These are phyloP conservation scores for Pleurotus eryngii DNA, from an alignment of 768 basidiomycete genomes.

Conservation along the genomic window DNA sequence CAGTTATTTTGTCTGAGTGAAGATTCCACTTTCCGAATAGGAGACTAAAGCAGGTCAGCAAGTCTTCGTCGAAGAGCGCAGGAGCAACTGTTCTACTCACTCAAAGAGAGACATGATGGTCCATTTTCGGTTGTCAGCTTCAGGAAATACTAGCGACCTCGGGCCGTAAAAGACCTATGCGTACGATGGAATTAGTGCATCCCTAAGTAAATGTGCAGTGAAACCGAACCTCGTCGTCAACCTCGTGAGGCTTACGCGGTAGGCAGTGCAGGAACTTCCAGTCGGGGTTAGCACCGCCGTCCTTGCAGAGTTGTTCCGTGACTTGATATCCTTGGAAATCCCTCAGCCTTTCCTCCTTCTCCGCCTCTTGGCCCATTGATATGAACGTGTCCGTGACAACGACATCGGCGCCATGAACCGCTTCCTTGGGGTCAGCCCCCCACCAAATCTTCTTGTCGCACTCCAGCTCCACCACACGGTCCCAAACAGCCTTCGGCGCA, in stretches of 20 bases:
- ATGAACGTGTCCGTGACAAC: constrained; percentile 99
- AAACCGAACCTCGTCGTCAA: constrained; percentile 80
- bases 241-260: constrained; percentile 89
- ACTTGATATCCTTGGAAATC: constrained; percentile 95
- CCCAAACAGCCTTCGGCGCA: constrained; percentile 73
- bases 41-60: constrained; percentile 20
- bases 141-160: constrained; percentile 84
- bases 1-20: neutral
- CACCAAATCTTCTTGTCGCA: constrained; percentile 74
- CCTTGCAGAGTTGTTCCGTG: constrained; percentile 79
- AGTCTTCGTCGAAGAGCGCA: no score
- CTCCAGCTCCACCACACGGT: constrained; percentile 69
- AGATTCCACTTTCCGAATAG: constrained; percentile 50
- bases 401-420: constrained; percentile 87
- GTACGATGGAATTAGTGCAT: constrained; percentile 1
- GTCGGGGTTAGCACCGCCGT: constrained; percentile 77
- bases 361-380: constrained; percentile 98
- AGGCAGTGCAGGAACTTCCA: constrained; percentile 98
- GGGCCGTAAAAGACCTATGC: constrained; percentile 87
- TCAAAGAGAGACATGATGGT: constrained; percentile 92
- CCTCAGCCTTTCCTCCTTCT: constrained; percentile 78
- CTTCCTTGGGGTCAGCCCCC: constrained; percentile 78
- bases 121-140: constrained; percentile 97
- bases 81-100: constrained; percentile 40
- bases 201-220: neutral